A percentile compares a stretch with the other conserved stretches of the same genome.
Evolutionary conservation across 2,329 filamentous ascomycete species (phyloP).

Genomic region (Neocucurbitaria cava): DNA sequence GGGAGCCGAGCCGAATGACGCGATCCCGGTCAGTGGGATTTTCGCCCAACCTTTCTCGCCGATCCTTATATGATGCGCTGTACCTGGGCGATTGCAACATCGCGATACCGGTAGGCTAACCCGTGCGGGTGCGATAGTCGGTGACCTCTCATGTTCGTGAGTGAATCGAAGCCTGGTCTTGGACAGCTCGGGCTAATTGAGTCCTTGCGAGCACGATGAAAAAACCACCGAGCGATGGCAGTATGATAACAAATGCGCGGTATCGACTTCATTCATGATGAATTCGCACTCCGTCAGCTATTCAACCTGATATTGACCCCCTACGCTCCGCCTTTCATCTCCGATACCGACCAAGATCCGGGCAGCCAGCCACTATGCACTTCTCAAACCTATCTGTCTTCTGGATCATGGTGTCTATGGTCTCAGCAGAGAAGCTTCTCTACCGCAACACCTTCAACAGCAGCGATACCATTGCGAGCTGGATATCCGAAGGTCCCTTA

Average conservation of each 20-base stretch:
- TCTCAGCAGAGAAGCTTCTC: slow-evolving; percentile 43
- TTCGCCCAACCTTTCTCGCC: not conserved
- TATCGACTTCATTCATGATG: not conserved
- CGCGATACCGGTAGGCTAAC: not conserved
- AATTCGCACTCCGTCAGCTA: too few relatives aligned
- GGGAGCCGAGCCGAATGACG: not conserved
- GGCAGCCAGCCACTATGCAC: not conserved
- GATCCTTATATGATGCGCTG: not conserved
- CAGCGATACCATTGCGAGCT: slow-evolving; percentile 36
- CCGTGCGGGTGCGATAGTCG: not conserved
- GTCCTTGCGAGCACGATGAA: not conserved
- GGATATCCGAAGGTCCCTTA: slow-evolving; percentile 43
- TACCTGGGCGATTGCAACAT: slow-evolving; percentile 16
- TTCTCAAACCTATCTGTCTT: not conserved
- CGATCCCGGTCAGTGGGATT: not conserved
- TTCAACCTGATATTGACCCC: not conserved
- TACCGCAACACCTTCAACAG: slow-evolving; percentile 41
- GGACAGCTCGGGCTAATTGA: not conserved
- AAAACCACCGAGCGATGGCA: not conserved
- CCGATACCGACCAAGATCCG: not conserved
- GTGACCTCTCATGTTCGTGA: not conserved
- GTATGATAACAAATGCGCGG: not conserved
- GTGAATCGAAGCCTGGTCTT: not conserved
- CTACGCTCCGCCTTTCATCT: not conserved
- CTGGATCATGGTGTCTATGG: slow-evolving; percentile 1